Evolutionary conservation across 495 filamentous ascomycete genomes (phyloP), one percentile per base, ranked within the genome.

Genomic region (Bathelium albidoporum): DNA sequence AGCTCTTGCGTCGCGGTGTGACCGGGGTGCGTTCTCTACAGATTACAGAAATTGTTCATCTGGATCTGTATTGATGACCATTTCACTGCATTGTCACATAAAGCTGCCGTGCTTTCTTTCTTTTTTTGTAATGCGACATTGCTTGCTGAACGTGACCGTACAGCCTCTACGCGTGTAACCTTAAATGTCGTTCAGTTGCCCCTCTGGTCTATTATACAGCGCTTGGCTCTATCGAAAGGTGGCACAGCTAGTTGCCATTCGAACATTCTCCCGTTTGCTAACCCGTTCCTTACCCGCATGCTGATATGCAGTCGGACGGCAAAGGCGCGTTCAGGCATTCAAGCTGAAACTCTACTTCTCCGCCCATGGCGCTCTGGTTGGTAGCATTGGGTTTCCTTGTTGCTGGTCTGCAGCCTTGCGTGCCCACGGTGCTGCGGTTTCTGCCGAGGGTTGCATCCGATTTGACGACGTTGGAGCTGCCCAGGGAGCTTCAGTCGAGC

Each of bases 401-500:
- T 1, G 72, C 68, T 66, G 70, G 11, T 66, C 65, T 60, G 59
- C 61, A 60, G 71, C 68, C 7, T 65, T 53, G 4, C 72, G 63
- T 26, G 77, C 78, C 78, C 79, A 80, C 1, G 78, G 78, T 26
- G 79, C 77, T 41, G 78, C 70, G 28, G 78, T 78, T 53, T 71
- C 59, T n/a, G 69, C 67, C 32, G n/a, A 72, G 67, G 64, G n/a
- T 45, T 67, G 41, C 34, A 63, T 73, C 4, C 20, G 29, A 28
- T 64, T 59, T 43, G 61, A 28, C 55, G 66, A 66, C 0, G 32
- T 49, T 22, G 53, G 31, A 43, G 55, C 62, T 31, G 77, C 78
- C 82, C 82, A 82, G 4, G 81, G 80, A 28, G 80, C 81, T 67
- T 74, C 78, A 28, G 52, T 59, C 11, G 28, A 18, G 26, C 49